phyloP scores from a whole-genome alignment of 2,329 filamentous ascomycete genomes.

The Ophiostoma australiae region DNA sequence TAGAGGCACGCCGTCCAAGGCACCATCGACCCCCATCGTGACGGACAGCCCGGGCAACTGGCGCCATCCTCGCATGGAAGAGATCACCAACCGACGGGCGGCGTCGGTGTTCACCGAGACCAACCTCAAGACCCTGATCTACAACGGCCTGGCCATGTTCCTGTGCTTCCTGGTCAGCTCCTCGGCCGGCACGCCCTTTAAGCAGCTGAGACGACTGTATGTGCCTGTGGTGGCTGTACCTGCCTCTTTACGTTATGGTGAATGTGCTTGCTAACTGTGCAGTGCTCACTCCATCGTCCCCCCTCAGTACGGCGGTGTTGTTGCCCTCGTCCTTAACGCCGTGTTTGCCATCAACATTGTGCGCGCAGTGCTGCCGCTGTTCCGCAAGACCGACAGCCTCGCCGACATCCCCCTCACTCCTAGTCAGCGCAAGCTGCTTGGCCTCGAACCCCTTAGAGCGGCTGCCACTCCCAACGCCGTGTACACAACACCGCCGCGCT shows the following conservation, averaged over 20 bases:
- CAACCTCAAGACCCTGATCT: constrained; percentile 65
- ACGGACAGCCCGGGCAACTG: constrained; percentile 70
- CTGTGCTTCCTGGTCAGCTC: constrained; percentile 31
- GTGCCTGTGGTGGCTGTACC: constrained; percentile 24
- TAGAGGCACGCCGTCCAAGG: constrained; percentile 10
- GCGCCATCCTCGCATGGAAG: constrained; percentile 82
- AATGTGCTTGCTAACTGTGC: not conserved
- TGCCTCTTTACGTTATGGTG: not conserved
- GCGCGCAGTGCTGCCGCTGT: constrained; percentile 65
- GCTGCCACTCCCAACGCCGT: constrained; percentile 63
- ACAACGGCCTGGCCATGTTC: constrained; percentile 51
- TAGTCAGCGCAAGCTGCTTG: constrained; percentile 79
- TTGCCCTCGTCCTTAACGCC: constrained; percentile 43
- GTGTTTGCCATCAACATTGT: constrained; percentile 66
- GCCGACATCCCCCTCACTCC: constrained; percentile 86
- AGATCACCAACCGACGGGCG: constrained; percentile 78
- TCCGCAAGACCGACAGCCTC: constrained; percentile 69
- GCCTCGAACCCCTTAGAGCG: constrained; percentile 62
- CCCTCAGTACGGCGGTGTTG: constrained; percentile 39
- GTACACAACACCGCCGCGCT: constrained; percentile 82
- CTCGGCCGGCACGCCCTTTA: constrained; percentile 31
- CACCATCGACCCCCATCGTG: constrained; percentile 28
- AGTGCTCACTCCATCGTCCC: constrained; percentile 36
- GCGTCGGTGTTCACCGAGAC: constrained; percentile 71
- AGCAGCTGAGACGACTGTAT: constrained; percentile 39